Evolutionary conservation across 345 rosid genomes (phyloP), one percentile per base, ranked within the genome.

Genomic region (Theobroma cacao): DNA sequence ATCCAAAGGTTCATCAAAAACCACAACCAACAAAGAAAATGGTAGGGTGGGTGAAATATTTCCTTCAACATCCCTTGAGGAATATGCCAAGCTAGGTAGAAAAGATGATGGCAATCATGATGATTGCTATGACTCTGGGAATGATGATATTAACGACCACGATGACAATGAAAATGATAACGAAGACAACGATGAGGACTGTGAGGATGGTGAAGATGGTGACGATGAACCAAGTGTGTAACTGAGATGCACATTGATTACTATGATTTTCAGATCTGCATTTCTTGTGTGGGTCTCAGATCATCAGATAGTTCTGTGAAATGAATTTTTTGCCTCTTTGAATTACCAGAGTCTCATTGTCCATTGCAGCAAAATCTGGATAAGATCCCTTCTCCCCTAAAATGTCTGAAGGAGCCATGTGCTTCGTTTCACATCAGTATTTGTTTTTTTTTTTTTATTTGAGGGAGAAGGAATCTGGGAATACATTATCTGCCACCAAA

Each of bases 21-120:
- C 62, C 3, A 82, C 83, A 1, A 53, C 84, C 55, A 83, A 82
- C 53, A 89, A 87, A 69, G 91, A 85, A 58, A 91, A 83, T 75
- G 75, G 59, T 18, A 87, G 86, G 83, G 93, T 89, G n/a, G 93
- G 93, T 45, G 93, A 88, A 48, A 64, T 89, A 67, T 91, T 88
- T 81, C 92, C 91, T 41, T 41, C 85, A 20, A 77, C 89, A 77
- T 84, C 93, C 11, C 92, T 91, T 7, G 93, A 91, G 76, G 89
- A 83, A 55, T 89, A 91, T 82, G 91, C 90, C 59, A 83, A 80
- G 20, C 83, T 72, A 5, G 76, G 64, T 56, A 82, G 69, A 40
- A 83, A 80, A 24, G 81, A 74, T 2, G 86, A 61, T 41, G 85
- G 65, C 28, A 75, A 64, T 34, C 81, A 48, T 20, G 82, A 68